Base-by-base conservation (phyloP, 305 asterid species). In the Fraxinus albicans region DNA sequence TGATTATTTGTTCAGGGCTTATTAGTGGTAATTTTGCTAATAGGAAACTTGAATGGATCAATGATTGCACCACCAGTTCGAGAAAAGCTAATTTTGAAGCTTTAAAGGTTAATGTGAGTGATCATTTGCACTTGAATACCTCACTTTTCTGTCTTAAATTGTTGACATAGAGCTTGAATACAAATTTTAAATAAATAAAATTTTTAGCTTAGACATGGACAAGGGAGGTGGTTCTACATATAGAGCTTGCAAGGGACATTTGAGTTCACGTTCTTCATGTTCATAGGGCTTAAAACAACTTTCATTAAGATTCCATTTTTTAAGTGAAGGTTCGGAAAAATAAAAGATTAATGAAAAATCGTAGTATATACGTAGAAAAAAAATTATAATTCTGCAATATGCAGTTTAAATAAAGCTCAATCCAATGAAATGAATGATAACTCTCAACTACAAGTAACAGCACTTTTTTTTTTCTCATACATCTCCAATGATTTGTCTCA, bases 11-110 rank as follows among this genome's bases (percentile, higher is more conserved):
- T 83, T 60, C 82, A 89, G 94, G 92, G 79, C 80, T 87, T 63
- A 85, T 88, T 40, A 79, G 80, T 80, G 85, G 85, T 78, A 83
- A 78, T 65, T 84, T 29, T 79, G 69, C 76, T 35, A 53, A 72
- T 73, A 83, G 86, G 81, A 90, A 89, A 74, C 85, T 78, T 67
- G 84, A 86, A 74, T 89, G 92, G 94, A 83, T 87, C 29, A 80
- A 80, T 1, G 88, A 87, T 69, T 80, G 70, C 55, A 69, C 85
- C 79, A 80, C 36, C 82, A 80, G 77, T 80, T 87, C 90, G 29
- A 92, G 86, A 47, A 86, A 5, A 80, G 89, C 77, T 80, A 84
- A 84, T 55, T 85, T 85, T 76, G 87, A 87, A 50, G 74, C 91
- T 76, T 78, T 88, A 42, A 91, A 88, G 88, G 87, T 89, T 73